Percentiles rank a stretch among this genome's conserved stretches.
Conservation (phyloP, 805 yeast genomes). For the Teunomyces cretensis region DNA sequence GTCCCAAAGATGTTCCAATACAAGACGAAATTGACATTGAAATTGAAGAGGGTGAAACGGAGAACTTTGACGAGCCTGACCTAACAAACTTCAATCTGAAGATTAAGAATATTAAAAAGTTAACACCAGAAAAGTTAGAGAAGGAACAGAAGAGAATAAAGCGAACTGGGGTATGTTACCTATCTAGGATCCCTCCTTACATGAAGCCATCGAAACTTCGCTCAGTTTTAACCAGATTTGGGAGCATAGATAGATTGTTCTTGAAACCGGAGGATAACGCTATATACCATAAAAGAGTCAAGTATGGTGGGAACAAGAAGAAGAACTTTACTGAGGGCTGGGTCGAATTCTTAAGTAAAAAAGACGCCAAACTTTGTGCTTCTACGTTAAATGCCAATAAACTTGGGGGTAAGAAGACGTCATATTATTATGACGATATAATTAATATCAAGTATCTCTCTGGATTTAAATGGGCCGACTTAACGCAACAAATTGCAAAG, state of each 20-base stretch:
- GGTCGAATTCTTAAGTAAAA: slow-evolving; percentile 86
- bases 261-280: slow-evolving; percentile 80
- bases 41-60: slow-evolving; percentile 14
- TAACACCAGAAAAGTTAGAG: slow-evolving; percentile 55
- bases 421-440: slow-evolving; percentile 91
- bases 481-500: slow-evolving; percentile 88
- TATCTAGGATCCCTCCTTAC: slow-evolving; percentile 90
- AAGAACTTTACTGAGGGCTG: slow-evolving; percentile 90
- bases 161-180: slow-evolving; percentile 88
- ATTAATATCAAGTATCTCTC: slow-evolving; percentile 86
- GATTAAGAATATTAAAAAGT: slow-evolving; percentile 47
- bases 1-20: slow-evolving; percentile 15
- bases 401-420: slow-evolving; percentile 89
- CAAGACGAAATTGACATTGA: slow-evolving; percentile 15
- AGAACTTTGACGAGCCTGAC: slow-evolving; percentile 6
- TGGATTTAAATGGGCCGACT: slow-evolving; percentile 92
- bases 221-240: slow-evolving; percentile 78
- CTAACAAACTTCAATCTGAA: slow-evolving; percentile 12
- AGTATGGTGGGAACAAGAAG: slow-evolving; percentile 90
- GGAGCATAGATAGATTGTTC: slow-evolving; percentile 82
- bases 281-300: slow-evolving; percentile 64
- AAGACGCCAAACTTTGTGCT: slow-evolving; percentile 87
- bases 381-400: slow-evolving; percentile 82
- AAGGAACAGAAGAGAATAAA: slow-evolving; percentile 55
- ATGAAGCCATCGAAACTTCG: slow-evolving; percentile 94